These are phyloP conservation scores for Mycena vulgaris DNA, from an alignment of 768 basidiomycete species.

Conservation along the genomic window DNA sequence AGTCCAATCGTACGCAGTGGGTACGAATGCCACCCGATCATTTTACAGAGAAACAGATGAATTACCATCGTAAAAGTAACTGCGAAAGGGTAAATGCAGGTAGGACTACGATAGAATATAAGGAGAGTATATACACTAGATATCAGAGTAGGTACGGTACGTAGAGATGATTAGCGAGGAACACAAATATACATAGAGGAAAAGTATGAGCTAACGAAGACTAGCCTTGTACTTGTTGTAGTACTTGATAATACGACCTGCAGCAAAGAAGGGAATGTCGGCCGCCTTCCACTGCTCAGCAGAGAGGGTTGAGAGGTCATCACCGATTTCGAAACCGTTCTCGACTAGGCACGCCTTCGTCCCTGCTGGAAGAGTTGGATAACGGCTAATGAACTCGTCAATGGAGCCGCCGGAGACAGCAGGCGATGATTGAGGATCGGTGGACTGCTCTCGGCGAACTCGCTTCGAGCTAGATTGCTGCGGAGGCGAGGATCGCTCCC, in stretches of 20 bases:
- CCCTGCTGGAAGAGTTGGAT: not conserved
- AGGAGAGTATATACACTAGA: not conserved
- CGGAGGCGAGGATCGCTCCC: not conserved
- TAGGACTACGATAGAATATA: not conserved
- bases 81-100: slow-evolving; percentile 2
- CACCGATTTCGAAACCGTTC: slow-evolving; percentile 11
- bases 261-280: slow-evolving; percentile 3
- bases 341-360: not conserved
- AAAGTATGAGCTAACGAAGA: not conserved
- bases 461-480: not conserved
- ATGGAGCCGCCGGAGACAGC: not conserved
- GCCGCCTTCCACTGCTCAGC: slow-evolving; percentile 10
- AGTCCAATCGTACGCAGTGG: too few species aligned
- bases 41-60: slow-evolving; percentile 1
- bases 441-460: not conserved
- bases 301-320: not conserved
- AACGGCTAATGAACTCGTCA: not conserved
- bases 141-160: not conserved
- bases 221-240: slow-evolving; percentile 14
- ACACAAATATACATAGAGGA: not conserved
- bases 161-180: not conserved
- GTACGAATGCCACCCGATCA: not conserved
- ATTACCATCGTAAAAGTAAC: not conserved
- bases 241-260: not conserved
- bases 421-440: not conserved